Base-by-base conservation (phyloP, 2,329 filamentous ascomycete genomes). In the Anisogramma anomala region DNA sequence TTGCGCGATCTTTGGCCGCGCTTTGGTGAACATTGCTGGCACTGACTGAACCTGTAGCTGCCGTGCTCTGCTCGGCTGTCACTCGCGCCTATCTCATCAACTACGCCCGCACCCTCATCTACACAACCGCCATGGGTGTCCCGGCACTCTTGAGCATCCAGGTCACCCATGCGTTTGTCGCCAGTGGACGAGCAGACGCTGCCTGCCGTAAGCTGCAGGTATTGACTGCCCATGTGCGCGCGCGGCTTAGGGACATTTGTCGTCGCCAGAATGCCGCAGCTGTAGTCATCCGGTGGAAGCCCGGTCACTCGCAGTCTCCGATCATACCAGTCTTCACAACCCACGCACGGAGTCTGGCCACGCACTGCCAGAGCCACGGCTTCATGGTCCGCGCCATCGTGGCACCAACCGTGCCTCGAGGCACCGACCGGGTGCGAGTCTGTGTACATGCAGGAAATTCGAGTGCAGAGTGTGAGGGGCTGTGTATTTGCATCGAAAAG, bases 41-140 rank as follows among this genome's bases (percentile, higher is more conserved):
- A n/a, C 6, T 5, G 25, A 6, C 13, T 26, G 3, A 26, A 0
- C 0, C 9, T 7, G 1, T 6, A 56, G 56, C 57, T 17, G 78
- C 78, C 15, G 62, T 85, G 1, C 64, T 86, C 0, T 83, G 78
- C 53, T 74, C 75, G 1, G 56, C 68, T 0, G 59, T 69, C 1
- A 72, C 76, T 0, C 65, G 78, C 18, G 60, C 72, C 1, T 85
- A 84, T 48, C 64, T 86, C 38, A 71, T 85, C 57, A 86, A 87
- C 53, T 86, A 86, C 52, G 80, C 82, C 1, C 72, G 81, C n/a
- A 77, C 72, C 2, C 60, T 86, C 31, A 84, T 86, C 41, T 87
- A 84, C 56, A 84, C 81, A 0, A 85, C 81, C 0, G 78, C 79
- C 22, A 69, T 83, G 60, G 69, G 75, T 0, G 74, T 75, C 30